These are phyloP conservation scores for Cladophialophora chaetospira DNA, from an alignment of 2,329 filamentous ascomycete species.

Conservation along the genomic window DNA sequence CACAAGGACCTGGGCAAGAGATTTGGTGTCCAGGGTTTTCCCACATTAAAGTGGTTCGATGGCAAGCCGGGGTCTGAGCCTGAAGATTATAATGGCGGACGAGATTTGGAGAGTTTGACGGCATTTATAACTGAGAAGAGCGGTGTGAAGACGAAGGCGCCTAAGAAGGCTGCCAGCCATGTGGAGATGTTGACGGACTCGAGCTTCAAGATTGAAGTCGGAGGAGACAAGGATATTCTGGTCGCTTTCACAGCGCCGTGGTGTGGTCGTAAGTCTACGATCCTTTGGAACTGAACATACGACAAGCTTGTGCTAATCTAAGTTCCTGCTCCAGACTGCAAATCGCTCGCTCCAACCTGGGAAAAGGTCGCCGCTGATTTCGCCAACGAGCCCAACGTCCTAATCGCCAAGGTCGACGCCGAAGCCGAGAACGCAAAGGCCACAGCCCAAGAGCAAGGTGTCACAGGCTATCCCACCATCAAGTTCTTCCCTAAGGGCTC, in stretches of 20 bases:
- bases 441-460: conserved; percentile 71
- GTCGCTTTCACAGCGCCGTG: conserved; percentile 98
- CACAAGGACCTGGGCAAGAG: conserved; percentile 81
- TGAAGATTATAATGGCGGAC: conserved; percentile 79
- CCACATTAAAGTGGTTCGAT: conserved; percentile 96
- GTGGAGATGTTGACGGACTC: conserved; percentile 79
- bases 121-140: conserved; percentile 86
- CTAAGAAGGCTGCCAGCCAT: conserved; percentile 70
- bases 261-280: conserved; percentile 85
- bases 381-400: conserved; percentile 71
- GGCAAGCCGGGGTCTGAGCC: conserved; percentile 81
- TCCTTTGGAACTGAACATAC: background rate
- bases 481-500: conserved; percentile 93
- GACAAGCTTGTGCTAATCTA: background rate
- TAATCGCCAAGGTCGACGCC: conserved; percentile 94
- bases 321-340: conserved; percentile 72
- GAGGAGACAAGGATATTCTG: conserved; percentile 82
- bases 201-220: conserved; percentile 75
- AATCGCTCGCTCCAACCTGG: conserved; percentile 86
- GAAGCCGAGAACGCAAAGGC: conserved; percentile 84
- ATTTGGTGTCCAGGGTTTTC: conserved; percentile 91
- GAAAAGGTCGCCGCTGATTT: conserved; percentile 84
- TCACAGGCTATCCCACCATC: conserved; percentile 91
- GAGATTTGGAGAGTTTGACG: conserved; percentile 82
- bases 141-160: conserved; percentile 74